Conservation (phyloP, 2,329 filamentous ascomycete genomes). For the Cladosporium sp. region DNA sequence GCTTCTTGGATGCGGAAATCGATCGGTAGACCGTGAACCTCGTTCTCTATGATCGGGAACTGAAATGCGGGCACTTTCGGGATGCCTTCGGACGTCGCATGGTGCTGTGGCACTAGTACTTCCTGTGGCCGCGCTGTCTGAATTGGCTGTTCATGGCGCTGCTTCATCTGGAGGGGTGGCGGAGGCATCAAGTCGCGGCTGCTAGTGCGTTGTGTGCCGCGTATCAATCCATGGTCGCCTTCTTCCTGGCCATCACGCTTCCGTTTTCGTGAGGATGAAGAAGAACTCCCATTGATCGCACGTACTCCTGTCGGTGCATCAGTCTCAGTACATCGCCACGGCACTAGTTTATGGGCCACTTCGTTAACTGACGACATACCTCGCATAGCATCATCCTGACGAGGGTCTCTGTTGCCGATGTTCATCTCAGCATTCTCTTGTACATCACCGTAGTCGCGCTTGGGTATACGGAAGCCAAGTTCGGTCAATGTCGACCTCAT, state of each 20-base stretch:
- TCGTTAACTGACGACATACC: not conserved
- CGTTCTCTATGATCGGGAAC: not conserved
- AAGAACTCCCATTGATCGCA: conserved; percentile 5
- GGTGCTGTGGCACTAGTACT: not conserved
- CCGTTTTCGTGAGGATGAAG: conserved; percentile 28
- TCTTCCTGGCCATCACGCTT: conserved; percentile 25
- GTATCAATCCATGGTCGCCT: not conserved
- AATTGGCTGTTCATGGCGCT: not conserved
- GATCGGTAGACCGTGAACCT: too few relatives aligned
- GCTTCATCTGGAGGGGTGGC: conserved; percentile 19
- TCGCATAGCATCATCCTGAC: not conserved
- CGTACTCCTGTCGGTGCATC: not conserved
- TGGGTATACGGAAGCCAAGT: conserved; percentile 29
- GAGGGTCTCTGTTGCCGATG: not conserved
- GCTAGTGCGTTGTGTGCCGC: conserved; percentile 8
- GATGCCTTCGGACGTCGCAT: not conserved
- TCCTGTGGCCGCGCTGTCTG: not conserved
- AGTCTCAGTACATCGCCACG: too few relatives aligned
- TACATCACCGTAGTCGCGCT: conserved; percentile 18
- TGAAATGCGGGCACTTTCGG: not conserved
- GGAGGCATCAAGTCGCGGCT: conserved; percentile 38
- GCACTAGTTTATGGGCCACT: too few relatives aligned
- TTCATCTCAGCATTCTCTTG: not conserved
- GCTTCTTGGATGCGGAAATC: too few relatives aligned
- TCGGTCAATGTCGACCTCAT: conserved; percentile 26